Conservation (phyloP, 441 rosid genomes). For the Pelargonium cotyledonis region DNA sequence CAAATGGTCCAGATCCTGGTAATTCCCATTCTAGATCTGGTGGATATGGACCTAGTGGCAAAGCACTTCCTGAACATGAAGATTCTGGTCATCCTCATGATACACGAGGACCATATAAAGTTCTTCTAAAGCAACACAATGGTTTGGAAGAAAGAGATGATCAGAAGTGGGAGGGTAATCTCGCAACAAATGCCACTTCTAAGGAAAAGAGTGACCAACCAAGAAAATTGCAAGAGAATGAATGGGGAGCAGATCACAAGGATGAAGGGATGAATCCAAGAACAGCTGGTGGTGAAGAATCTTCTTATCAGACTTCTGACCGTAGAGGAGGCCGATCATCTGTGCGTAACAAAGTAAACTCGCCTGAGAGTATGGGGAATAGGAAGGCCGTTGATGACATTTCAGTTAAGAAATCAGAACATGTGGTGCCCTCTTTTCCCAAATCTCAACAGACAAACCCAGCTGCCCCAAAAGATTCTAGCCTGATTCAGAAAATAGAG, state of each 20-base stretch:
- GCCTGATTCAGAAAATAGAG: constrained; percentile 82
- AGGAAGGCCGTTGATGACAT: constrained; percentile 33
- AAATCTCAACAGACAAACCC: constrained; percentile 22
- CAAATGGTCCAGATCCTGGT: constrained; percentile 43
- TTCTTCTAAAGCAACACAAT: constrained; percentile 71
- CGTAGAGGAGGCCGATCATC: constrained; percentile 25
- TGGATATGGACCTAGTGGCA: constrained; percentile 50
- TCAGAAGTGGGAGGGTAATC: constrained; percentile 40
- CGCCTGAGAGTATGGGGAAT: constrained; percentile 29
- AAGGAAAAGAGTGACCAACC: constrained; percentile 37
- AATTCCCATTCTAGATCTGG: constrained; percentile 47
- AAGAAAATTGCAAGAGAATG: constrained; percentile 40
- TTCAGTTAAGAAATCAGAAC: constrained; percentile 31
- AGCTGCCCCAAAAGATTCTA: constrained; percentile 41
- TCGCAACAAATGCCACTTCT: constrained; percentile 24
- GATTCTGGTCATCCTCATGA: constrained; percentile 57
- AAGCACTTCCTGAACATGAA: constrained; percentile 39
- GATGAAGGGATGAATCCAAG: constrained; percentile 31
- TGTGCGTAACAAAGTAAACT: constrained; percentile 28
- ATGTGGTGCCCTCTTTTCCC: constrained; percentile 19
- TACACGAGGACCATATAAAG: constrained; percentile 52
- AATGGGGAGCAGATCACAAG: constrained; percentile 38
- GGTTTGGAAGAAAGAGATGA: constrained; percentile 53
- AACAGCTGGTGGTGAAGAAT: constrained; percentile 28
- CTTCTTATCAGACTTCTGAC: constrained; percentile 30